phyloP scores from a whole-genome alignment of 768 basidiomycete genomes.

The Lactarius tabidus region DNA sequence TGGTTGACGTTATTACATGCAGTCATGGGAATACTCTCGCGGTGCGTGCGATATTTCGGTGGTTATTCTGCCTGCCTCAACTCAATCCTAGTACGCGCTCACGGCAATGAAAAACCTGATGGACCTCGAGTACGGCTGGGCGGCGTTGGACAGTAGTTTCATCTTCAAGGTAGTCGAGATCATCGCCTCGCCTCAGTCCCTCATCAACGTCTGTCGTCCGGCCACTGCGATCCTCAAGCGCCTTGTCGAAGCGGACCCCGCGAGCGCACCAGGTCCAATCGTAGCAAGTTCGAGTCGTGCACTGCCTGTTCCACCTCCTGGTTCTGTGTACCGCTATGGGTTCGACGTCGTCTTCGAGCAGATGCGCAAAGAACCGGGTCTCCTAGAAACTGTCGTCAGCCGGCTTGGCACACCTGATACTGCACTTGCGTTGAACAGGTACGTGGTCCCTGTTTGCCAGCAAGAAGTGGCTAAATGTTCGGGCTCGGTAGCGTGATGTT shows the following conservation, averaged over 20 bases:
- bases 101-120: conserved; percentile 84
- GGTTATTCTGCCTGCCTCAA: neutral
- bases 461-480: conserved; percentile 16
- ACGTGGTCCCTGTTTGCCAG: conserved; percentile 19
- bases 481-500: conserved; percentile 66
- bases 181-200: conserved; percentile 66
- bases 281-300: conserved; percentile 57
- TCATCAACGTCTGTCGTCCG: conserved; percentile 88
- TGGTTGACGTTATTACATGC: conserved; percentile 63
- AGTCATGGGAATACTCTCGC: conserved; percentile 83
- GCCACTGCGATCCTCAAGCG: conserved; percentile 88
- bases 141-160: conserved; percentile 63
- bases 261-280: conserved; percentile 55
- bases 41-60: conserved; percentile 39
- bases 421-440: conserved; percentile 83
- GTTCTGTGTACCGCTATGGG: conserved; percentile 80
- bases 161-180: conserved; percentile 76
- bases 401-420: conserved; percentile 79
- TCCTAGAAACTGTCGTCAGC: conserved; percentile 79
- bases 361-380: conserved; percentile 65
- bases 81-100: conserved; percentile 63
- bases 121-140: conserved; percentile 84
- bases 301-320: conserved; percentile 51
- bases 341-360: conserved; percentile 79
- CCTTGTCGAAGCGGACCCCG: conserved; percentile 82